A percentile compares a stretch with the other conserved stretches of the same genome.
Evolutionary conservation across 495 filamentous ascomycete genomes (phyloP).

Genomic region (Aspergillus avenaceus): DNA sequence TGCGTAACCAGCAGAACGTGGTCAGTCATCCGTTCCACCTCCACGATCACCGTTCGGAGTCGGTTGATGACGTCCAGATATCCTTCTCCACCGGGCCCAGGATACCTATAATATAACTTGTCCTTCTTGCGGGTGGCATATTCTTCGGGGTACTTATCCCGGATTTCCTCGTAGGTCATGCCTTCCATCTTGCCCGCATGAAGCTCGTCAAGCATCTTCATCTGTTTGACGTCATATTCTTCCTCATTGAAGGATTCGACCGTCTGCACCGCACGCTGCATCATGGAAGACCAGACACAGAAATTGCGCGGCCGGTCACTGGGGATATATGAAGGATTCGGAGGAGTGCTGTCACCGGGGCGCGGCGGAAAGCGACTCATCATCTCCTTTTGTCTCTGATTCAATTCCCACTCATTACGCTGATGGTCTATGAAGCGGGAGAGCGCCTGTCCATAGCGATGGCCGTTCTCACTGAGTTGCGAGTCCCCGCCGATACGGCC

Average conservation of each 20-base stretch:
- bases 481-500: constrained; percentile 86
- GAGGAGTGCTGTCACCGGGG: constrained; percentile 86
- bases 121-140: constrained; percentile 68
- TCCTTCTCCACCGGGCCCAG: constrained; percentile 90
- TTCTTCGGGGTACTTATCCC: constrained; percentile 66
- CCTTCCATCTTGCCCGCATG: constrained; percentile 91
- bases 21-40: constrained; percentile 94
- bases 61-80: constrained; percentile 97
- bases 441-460: constrained; percentile 65
- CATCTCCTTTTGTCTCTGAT: constrained; percentile 68
- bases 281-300: constrained; percentile 98
- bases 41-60: constrained; percentile 89
- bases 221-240: constrained; percentile 95
- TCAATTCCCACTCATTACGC: constrained; percentile 69
- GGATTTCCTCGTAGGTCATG: constrained; percentile 89
- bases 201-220: constrained; percentile 97
- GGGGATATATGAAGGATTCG: constrained; percentile 75
- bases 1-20: constrained; percentile 89
- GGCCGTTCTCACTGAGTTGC: constrained; percentile 70
- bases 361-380: constrained; percentile 74
- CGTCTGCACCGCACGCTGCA: constrained; percentile 79
- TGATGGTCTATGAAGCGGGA: constrained; percentile 73
- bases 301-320: constrained; percentile 71
- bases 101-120: constrained; percentile 92
- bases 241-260: constrained; percentile 89